Evolutionary conservation across 805 yeast species (phyloP).

Genomic region (Candida xiaguanensis): DNA sequence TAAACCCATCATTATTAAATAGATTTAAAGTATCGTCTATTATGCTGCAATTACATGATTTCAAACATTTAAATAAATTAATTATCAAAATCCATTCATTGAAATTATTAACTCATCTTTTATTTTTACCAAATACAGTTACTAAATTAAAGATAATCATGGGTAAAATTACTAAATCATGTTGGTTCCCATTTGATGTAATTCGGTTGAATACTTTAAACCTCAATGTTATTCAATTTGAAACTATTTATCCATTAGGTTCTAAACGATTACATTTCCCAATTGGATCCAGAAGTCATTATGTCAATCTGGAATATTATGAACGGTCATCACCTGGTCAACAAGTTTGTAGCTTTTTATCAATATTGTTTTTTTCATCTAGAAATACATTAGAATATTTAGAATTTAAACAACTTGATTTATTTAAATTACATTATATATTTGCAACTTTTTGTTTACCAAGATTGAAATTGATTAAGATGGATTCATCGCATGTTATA

Average conservation of each 20-base stretch:
- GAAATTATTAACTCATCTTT: background rate
- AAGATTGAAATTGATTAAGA: constrained; percentile 1
- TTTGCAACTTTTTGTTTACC: constrained; percentile 4
- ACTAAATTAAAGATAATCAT: constrained; percentile 1
- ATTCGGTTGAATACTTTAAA: background rate
- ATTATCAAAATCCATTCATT: constrained; percentile 1
- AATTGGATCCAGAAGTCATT: background rate
- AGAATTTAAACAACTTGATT: background rate
- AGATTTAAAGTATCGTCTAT: background rate
- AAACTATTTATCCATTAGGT: constrained; percentile 3
- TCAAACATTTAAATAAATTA: background rate
- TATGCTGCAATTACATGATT: background rate
- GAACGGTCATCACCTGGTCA: constrained; percentile 6
- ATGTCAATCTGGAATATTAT: background rate
- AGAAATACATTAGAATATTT: constrained; percentile 6
- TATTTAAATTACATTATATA: constrained; percentile 2
- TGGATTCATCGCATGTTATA: background rate
- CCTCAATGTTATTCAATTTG: constrained; percentile 2
- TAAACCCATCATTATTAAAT: background rate
- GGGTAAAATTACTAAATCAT: constrained; percentile 1
- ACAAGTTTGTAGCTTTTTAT: constrained; percentile 4
- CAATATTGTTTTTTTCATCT: constrained; percentile 4
- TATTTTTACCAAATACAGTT: background rate
- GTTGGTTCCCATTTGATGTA: constrained; percentile 5
- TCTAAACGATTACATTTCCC: constrained; percentile 5